A percentile compares a stretch with the other conserved stretches of the same genome.
Conservation (phyloP, 495 filamentous ascomycete genomes). For the Melanomma pulvis-pyrius region DNA sequence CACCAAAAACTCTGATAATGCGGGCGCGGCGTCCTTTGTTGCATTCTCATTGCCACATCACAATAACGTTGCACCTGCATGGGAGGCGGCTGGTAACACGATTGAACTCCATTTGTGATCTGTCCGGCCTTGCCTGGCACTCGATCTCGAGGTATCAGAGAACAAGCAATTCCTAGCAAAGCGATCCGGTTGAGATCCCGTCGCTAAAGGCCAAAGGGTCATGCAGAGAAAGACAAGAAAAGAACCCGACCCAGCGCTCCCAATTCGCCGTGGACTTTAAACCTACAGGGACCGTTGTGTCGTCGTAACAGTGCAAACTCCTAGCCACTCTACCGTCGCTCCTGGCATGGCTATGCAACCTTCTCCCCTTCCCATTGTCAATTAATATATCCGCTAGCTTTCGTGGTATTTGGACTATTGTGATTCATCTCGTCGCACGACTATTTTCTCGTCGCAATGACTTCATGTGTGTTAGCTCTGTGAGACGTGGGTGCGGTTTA, state of each 20-base stretch:
- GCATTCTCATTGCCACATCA: not conserved
- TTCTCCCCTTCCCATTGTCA: not conserved
- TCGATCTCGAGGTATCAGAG: slow-evolving; percentile 10
- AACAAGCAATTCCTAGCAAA: not conserved
- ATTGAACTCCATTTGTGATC: slow-evolving; percentile 32
- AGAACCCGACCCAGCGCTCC: slow-evolving; percentile 36
- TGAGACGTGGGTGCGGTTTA: not conserved
- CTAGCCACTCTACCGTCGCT: slow-evolving; percentile 1
- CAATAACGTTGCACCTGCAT: not conserved
- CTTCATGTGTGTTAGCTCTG: not conserved
- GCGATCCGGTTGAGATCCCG: slow-evolving; percentile 1
- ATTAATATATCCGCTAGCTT: slow-evolving; percentile 13
- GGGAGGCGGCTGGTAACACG: not conserved
- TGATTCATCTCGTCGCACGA: not conserved
- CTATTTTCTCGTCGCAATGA: slow-evolving; percentile 12
- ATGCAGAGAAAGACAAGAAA: slow-evolving; percentile 38
- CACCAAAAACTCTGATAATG: not conserved
- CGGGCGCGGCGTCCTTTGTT: not conserved
- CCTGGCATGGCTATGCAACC: slow-evolving; percentile 10
- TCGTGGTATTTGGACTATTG: not conserved
- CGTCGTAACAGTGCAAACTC: slow-evolving; percentile 14
- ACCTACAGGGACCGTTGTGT: slow-evolving; percentile 31
- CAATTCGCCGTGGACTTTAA: slow-evolving; percentile 38
- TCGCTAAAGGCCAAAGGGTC: slow-evolving; percentile 20
- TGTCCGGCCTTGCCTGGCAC: slow-evolving; percentile 7